Conservation (phyloP, 2,329 filamentous ascomycete species). For the Trichophyton simii region DNA sequence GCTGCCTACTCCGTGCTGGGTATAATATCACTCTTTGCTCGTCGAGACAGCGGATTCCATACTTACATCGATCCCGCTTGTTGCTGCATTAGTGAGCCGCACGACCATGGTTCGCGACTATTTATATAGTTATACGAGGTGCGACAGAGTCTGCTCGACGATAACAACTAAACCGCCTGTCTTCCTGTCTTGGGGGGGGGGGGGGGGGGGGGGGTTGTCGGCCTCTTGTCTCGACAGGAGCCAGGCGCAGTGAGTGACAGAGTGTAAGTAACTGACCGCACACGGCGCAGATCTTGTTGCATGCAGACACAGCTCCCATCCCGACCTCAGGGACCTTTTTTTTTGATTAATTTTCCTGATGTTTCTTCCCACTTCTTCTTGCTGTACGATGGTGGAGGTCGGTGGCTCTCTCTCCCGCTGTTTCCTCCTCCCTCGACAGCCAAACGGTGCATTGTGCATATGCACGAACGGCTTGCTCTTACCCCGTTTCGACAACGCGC, state of each 20-base stretch:
- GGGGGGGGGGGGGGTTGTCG: too few relatives aligned
- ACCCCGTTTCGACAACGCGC: not conserved
- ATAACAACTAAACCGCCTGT: not conserved
- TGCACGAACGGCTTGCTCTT: slow-evolving; percentile 2
- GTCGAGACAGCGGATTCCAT: too few relatives aligned
- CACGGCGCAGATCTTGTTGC: not conserved
- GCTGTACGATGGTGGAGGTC: not conserved
- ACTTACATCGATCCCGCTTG: not conserved
- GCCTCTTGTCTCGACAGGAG: too few relatives aligned
- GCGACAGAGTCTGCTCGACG: not conserved
- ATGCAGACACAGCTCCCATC: not conserved
- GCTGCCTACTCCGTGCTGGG: too few relatives aligned
- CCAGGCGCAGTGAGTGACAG: too few relatives aligned
- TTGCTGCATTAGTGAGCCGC: not conserved
- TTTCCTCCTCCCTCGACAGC: not conserved
- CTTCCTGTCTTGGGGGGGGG: not conserved
- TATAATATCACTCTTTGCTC: too few relatives aligned
- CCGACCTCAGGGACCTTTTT: not conserved
- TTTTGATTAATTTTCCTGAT: not conserved
- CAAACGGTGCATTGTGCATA: not conserved
- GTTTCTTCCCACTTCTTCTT: not conserved
- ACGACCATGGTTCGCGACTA: not conserved
- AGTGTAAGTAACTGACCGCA: too few relatives aligned
- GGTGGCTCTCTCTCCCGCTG: not conserved
- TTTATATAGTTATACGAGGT: not conserved